A percentile compares a stretch with the other conserved stretches of the same genome.
These are phyloP conservation scores for Blastobotrys serpentis DNA, from an alignment of 1,139 yeast species.

Conservation along the genomic window DNA sequence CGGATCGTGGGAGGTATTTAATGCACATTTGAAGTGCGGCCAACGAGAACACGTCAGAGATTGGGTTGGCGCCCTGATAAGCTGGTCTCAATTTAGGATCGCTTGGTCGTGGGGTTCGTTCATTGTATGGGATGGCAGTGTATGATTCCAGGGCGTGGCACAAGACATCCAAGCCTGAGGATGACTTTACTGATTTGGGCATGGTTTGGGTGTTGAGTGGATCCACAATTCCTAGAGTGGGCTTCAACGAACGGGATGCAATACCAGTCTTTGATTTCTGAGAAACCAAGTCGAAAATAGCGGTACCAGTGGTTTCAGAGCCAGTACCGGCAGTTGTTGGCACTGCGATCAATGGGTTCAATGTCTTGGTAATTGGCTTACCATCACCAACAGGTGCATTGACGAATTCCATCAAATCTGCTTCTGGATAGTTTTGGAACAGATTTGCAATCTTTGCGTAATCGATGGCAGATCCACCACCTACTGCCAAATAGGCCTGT, in stretches of 20 bases:
- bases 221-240: constrained; percentile 43
- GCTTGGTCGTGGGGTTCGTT: constrained; percentile 42
- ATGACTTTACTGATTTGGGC: constrained; percentile 45
- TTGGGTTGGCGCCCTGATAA: constrained; percentile 46
- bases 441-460: constrained; percentile 44
- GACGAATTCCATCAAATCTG: constrained; percentile 43
- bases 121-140: constrained; percentile 44
- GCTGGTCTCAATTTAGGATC: constrained; percentile 44
- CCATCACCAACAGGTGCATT: constrained; percentile 46
- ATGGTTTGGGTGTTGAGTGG: constrained; percentile 44
- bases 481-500: constrained; percentile 43
- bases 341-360: constrained; percentile 44
- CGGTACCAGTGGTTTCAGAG: constrained; percentile 48
- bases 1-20: constrained; percentile 42
- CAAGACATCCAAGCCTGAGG: constrained; percentile 47
- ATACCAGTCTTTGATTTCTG: constrained; percentile 43
- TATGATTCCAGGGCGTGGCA: constrained; percentile 48
- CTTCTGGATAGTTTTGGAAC: constrained; percentile 41
- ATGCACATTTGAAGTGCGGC: constrained; percentile 42
- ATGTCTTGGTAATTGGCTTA: constrained; percentile 36
- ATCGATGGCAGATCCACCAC: constrained; percentile 46
- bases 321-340: constrained; percentile 50
- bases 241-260: constrained; percentile 42
- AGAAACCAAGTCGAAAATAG: constrained; percentile 40
- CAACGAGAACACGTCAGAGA: constrained; percentile 42